Evolutionary conservation across 129 eudicot genomes (phyloP), one percentile per base, ranked within the genome.

Genomic region (Lonicera japonica): DNA sequence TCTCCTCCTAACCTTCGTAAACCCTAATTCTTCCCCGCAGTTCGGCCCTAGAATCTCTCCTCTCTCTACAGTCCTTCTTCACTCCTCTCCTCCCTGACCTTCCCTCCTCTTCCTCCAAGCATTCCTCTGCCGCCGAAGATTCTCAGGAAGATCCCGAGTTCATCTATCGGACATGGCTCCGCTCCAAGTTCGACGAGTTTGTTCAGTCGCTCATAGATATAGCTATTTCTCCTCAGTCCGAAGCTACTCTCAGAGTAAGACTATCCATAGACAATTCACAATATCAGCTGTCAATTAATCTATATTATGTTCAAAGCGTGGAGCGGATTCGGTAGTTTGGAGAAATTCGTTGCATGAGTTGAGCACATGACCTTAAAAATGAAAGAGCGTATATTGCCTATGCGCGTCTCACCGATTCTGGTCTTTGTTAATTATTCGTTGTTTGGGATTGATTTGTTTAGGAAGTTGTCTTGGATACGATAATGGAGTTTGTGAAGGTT

Each of bases 401-500:
- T n/a, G n/a, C n/a, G n/a, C n/a, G n/a, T n/a, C n/a, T n/a, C n/a
- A n/a, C n/a, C n/a, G n/a, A n/a, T n/a, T n/a, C n/a, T n/a, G n/a
- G n/a, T n/a, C n/a, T n/a, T n/a, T n/a, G 16, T 34, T 56, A 8
- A 39, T 19, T 24, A 63, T 21, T 15, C n/a, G 0, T 73, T 36
- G 20, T 7, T 21, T 60, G 19, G 25, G 43, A n/a, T 11, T 20
- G 23, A 23, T 40, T 64, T 59, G 29, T 5, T n/a, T 66, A 91
- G 97, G 95, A 91, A 76, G 87, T 84, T 59, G 82, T 75, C 66
- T 47, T 90, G 65, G 97, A 91, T 64, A 56, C 90, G 34, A 39
- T 84, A 48, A 84, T 91, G 95, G 97, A 91, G 81, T 84, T 82
- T 71, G 95, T 91, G 36, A 91, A 91, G 74, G 70, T 77, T 48